These are phyloP conservation scores for Mycosarcoma mackinlayi DNA, from an alignment of 1,284 basidiomycete genomes.

Conservation along the genomic window DNA sequence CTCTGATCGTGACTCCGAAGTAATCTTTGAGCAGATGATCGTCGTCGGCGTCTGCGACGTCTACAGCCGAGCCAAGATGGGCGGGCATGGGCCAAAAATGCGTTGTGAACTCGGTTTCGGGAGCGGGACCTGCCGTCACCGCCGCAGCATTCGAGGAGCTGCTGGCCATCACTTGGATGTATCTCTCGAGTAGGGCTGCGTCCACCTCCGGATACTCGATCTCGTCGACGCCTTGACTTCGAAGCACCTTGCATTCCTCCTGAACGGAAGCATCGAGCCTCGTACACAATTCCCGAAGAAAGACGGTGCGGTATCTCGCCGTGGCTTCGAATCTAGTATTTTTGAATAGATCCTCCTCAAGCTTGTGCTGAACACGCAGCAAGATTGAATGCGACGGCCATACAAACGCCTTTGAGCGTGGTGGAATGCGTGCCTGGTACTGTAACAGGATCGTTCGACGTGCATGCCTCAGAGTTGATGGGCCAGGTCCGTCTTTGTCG, in stretches of 20 bases:
- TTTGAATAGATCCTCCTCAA: constrained; percentile 36
- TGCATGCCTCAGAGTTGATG: constrained; percentile 26
- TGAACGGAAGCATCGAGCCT: constrained; percentile 44
- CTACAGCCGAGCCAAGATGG: not conserved
- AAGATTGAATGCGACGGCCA: constrained; percentile 31
- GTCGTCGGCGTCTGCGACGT: not conserved
- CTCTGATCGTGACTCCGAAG: constrained; percentile 29
- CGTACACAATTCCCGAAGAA: constrained; percentile 39
- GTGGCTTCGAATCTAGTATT: constrained; percentile 14
- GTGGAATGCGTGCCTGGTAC: constrained; percentile 43
- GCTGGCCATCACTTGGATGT: constrained; percentile 29
- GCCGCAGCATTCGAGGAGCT: constrained; percentile 6
- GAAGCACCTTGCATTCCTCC: constrained; percentile 22
- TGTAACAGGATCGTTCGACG: constrained; percentile 33
- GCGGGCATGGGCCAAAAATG: constrained; percentile 26
- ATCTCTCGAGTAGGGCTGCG: constrained; percentile 38
- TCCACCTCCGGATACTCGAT: constrained; percentile 46
- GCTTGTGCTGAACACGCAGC: constrained; percentile 26
- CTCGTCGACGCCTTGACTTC: constrained; percentile 24
- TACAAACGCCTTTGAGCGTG: constrained; percentile 30
- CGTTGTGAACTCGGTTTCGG: constrained; percentile 34
- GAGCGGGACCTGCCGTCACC: constrained; percentile 10
- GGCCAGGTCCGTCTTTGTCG: constrained; percentile 16
- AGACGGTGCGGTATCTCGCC: constrained; percentile 26
- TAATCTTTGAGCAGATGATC: constrained; percentile 19